Conservation (phyloP, 2,329 filamentous ascomycete species). For the Biscogniauxia mediterranea region DNA sequence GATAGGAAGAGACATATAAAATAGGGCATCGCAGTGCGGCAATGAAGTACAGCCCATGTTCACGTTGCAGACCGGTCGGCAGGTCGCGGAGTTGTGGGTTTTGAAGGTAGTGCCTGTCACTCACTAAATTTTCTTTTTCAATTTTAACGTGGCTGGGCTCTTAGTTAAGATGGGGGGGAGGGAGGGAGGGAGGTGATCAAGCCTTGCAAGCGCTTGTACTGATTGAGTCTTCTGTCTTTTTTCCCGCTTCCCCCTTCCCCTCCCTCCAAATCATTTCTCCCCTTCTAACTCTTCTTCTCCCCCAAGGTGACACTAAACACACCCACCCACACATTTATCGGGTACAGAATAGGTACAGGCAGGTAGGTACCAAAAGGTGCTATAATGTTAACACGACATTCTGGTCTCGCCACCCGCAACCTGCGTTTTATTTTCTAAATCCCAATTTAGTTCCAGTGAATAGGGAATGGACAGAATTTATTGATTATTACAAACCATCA, state of each 20-base stretch:
- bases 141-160: not conserved
- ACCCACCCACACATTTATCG: not conserved
- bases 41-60: not conserved
- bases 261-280: not conserved
- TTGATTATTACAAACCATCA: not conserved
- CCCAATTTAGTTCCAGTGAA: not conserved
- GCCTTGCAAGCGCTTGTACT: not conserved
- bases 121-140: not conserved
- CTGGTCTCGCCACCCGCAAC: not conserved
- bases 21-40: not conserved
- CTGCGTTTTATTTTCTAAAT: not conserved
- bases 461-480: not conserved
- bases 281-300: not conserved
- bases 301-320: not conserved
- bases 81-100: not conserved
- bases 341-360: not conserved
- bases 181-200: not conserved
- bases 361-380: not conserved
- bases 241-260: not conserved
- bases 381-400: not conserved
- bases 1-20: not conserved
- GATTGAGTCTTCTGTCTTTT: not conserved
- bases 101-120: not conserved
- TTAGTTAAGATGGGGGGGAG: not conserved
- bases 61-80: not conserved